Conservation (phyloP, 495 filamentous ascomycete species). For the Oidiodendron maius region DNA sequence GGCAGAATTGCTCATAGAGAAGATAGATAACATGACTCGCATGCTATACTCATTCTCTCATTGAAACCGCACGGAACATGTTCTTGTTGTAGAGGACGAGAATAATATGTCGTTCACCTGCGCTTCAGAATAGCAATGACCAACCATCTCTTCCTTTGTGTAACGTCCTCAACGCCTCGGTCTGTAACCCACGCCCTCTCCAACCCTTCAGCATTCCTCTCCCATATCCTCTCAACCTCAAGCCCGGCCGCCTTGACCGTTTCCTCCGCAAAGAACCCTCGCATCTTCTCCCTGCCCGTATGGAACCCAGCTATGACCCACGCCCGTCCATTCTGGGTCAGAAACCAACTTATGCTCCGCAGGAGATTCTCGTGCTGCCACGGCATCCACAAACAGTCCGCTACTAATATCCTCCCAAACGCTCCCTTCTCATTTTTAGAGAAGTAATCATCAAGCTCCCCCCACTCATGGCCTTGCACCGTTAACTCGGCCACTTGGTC, state of each 20-base stretch:
- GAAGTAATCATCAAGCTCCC: slow-evolving; percentile 45
- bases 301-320: slow-evolving; percentile 78
- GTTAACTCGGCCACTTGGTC: slow-evolving; percentile 1
- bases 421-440: slow-evolving; percentile 38
- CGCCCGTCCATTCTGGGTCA: slow-evolving; percentile 39
- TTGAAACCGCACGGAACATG: too few relatives aligned
- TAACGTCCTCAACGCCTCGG: slow-evolving; percentile 56
- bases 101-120: slow-evolving; percentile 4
- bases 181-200: slow-evolving; percentile 62
- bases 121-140: slow-evolving; percentile 59
- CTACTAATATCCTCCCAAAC: slow-evolving; percentile 68
- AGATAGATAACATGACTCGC: not conserved
- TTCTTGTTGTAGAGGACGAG: too few relatives aligned
- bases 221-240: slow-evolving; percentile 63
- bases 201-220: slow-evolving; percentile 64
- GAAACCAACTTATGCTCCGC: slow-evolving; percentile 65
- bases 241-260: slow-evolving; percentile 51
- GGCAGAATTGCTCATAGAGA: not conserved
- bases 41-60: not conserved
- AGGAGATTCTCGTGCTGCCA: slow-evolving; percentile 68
- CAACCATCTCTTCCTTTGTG: slow-evolving; percentile 70
- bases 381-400: slow-evolving; percentile 85
- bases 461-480: slow-evolving; percentile 71
- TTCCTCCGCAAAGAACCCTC: slow-evolving; percentile 61
- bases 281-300: slow-evolving; percentile 69